Evolutionary conservation across 148 eudicot species (phyloP), one percentile per base, ranked within the genome.

Genomic region (Cornus controversa): DNA sequence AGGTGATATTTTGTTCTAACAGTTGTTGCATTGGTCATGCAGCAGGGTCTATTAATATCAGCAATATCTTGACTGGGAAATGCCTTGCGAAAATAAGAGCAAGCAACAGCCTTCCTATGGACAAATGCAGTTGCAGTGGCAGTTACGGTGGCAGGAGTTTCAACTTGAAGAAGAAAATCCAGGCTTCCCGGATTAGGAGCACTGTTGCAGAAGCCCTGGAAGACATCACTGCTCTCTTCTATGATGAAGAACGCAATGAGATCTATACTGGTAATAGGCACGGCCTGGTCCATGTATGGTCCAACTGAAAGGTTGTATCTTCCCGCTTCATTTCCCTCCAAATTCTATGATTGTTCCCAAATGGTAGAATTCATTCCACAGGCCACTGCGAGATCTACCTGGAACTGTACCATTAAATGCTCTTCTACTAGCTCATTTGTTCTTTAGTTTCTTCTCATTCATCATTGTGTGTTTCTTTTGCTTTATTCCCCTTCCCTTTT

Each of bases 241-340:
- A 93, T 16, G 97, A 95, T 50, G 99, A 95, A 89, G 99, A 93
- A 65, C 94, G 99, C n/a, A 93, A 93, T 45, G 98, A 95, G 83
- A 95, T 95, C 62, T 95, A 95, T 72, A 95, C 97, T 16, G 99
- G 99, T 23, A 93, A 95, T 76, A 83, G 91, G 74, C 92, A 85
- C 13, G 99, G 99, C 24, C 86, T 95, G n/a, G 89, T 95, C 77
- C 99, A 95, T 73, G 99, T 93, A 31, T 95, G 99, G 99, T 95
- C 99, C 80, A 95, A 91, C 87, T 93, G 83, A 90, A 90, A 81
- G 76, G 75, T 66, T 71, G 76, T 73, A 67, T 26, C 54, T 60
- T n/a, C 25, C 24, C 25, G 18, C 64, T 36, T 75, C 29, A 13
- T 22, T 22, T 70, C 16, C 26, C 23, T 34, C 69, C 69, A 57